A percentile compares a stretch with the other conserved stretches of the same genome.
Conservation (phyloP, 2,329 filamentous ascomycete species). For the Penicillium thymicola region DNA sequence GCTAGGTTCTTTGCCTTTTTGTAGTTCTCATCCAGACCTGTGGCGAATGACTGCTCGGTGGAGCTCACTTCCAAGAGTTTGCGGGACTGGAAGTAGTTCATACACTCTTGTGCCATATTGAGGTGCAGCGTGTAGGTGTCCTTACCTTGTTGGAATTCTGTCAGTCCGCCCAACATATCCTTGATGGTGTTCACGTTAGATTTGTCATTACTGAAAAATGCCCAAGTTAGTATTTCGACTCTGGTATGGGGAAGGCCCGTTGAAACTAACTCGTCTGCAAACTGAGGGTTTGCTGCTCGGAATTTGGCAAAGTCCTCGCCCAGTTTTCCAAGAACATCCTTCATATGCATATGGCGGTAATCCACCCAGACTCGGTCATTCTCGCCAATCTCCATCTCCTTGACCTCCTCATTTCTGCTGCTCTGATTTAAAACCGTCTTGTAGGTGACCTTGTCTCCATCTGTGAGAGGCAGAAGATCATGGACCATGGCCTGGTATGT, state of each 20-base stretch:
- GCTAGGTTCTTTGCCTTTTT: slow-evolving; percentile 86
- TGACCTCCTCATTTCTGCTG: slow-evolving; percentile 66
- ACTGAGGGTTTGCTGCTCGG: slow-evolving; percentile 85
- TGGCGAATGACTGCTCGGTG: slow-evolving; percentile 85
- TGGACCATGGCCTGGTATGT: slow-evolving; percentile 99
- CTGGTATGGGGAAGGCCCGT: not conserved
- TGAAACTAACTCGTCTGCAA: slow-evolving; percentile 63
- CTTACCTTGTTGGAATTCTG: slow-evolving; percentile 94
- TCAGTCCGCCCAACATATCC: slow-evolving; percentile 92
- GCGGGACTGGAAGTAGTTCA: slow-evolving; percentile 82
- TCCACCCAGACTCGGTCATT: slow-evolving; percentile 94
- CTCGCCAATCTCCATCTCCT: slow-evolving; percentile 87
- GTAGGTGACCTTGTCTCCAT: slow-evolving; percentile 84
- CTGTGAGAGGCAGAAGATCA: slow-evolving; percentile 82
- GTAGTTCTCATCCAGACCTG: slow-evolving; percentile 87
- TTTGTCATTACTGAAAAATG: slow-evolving; percentile 53
- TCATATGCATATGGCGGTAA: slow-evolving; percentile 95
- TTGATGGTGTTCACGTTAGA: slow-evolving; percentile 87
- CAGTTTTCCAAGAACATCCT: slow-evolving; percentile 90
- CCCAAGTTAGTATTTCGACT: slow-evolving; percentile 2
- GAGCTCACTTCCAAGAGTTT: slow-evolving; percentile 85
- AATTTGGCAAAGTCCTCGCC: slow-evolving; percentile 93
- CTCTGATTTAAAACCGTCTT: slow-evolving; percentile 76
- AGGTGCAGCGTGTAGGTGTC: slow-evolving; percentile 91
- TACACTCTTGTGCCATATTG: slow-evolving; percentile 95